These are phyloP conservation scores for Aspergillus calidoustus DNA, from an alignment of 2,329 filamentous ascomycete genomes.

Conservation along the genomic window DNA sequence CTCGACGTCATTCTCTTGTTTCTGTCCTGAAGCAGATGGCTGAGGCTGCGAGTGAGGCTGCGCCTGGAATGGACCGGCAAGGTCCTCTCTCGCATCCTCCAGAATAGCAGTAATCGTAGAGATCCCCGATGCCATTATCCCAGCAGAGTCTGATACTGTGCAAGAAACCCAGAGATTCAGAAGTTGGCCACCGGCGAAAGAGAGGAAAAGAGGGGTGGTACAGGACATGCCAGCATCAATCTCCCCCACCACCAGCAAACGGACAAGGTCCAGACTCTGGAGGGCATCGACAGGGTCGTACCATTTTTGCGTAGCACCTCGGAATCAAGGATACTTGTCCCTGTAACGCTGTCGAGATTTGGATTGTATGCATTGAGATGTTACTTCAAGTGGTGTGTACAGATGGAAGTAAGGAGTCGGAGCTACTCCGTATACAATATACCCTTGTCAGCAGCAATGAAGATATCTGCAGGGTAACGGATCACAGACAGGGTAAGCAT, in stretches of 20 bases:
- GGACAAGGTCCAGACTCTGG: neutral
- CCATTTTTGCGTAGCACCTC: neutral
- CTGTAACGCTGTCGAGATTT: neutral
- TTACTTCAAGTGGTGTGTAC: neutral
- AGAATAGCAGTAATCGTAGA: conserved; percentile 8
- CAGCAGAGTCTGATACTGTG: neutral
- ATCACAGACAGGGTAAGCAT: neutral
- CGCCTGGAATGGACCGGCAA: neutral
- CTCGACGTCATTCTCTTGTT: neutral
- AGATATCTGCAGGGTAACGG: neutral
- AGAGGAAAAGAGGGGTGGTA: neutral
- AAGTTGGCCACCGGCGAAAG: neutral
- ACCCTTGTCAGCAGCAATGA: conserved; percentile 1
- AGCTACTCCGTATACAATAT: neutral
- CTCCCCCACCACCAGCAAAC: neutral
- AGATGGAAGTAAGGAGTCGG: neutral
- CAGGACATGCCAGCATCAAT: neutral
- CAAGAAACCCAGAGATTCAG: no score
- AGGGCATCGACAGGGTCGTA: neutral
- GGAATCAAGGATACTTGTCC: neutral
- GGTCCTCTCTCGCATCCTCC: conserved; percentile 2
- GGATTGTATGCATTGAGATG: neutral
- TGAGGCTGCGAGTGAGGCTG: neutral
- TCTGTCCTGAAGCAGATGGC: neutral
- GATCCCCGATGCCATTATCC: neutral